phyloP scores from a whole-genome alignment of 2,329 filamentous ascomycete genomes.

The Colletotrichum sublineola region DNA sequence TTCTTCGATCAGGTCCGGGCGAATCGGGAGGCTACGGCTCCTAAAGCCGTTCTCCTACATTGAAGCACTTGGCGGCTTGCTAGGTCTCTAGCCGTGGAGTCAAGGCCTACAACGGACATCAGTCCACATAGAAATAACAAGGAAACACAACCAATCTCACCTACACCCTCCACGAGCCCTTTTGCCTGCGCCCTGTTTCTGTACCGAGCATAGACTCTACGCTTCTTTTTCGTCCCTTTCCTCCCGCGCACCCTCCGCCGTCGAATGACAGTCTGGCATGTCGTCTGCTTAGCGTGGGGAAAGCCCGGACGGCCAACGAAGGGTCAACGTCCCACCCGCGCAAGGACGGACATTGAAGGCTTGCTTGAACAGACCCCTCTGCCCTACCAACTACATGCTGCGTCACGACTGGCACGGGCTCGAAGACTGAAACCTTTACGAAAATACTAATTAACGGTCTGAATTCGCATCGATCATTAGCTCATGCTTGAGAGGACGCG shows the following conservation, averaged over 20 bases:
- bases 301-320: conserved; percentile 38
- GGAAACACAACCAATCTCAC: conserved; percentile 16
- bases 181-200: conserved; percentile 7
- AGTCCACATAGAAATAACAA: conserved; percentile 15
- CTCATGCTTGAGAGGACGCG: conserved; percentile 15
- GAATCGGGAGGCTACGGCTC: conserved; percentile 24
- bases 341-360: conserved; percentile 19
- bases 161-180: conserved; percentile 16
- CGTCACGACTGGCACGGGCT: conserved; percentile 35
- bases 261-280: conserved; percentile 26
- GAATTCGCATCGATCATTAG: conserved; percentile 12
- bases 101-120: background rate
- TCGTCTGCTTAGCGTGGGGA: conserved; percentile 32
- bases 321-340: conserved; percentile 24
- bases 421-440: conserved; percentile 35
- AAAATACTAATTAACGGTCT: conserved; percentile 32
- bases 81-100: background rate
- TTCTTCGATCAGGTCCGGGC: background rate
- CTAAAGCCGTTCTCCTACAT: background rate
- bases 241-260: conserved; percentile 3
- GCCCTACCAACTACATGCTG: conserved; percentile 27
- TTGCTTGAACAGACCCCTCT: conserved; percentile 20
- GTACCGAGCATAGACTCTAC: conserved; percentile 2
- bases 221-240: conserved; percentile 23
- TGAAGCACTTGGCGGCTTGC: background rate